Base-by-base conservation (phyloP, 352 stramenopile genomes). In the Globisporangium alternatum region DNA sequence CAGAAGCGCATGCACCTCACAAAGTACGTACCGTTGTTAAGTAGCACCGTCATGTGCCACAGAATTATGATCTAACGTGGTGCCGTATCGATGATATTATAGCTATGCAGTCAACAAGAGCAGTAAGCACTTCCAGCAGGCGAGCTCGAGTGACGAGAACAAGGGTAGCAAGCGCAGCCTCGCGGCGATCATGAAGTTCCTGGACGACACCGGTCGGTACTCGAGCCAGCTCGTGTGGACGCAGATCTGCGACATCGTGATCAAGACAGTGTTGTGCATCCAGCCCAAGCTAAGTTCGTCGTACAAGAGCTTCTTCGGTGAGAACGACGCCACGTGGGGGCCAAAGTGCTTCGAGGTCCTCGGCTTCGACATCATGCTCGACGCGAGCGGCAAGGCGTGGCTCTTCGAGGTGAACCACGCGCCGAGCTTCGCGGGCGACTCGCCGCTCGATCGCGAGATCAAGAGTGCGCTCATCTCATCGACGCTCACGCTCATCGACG, bases 81-180 rank as follows among this genome's bases (percentile, higher is more conserved):
- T 55, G n/a, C 25, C 53, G 4, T 17, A 21, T 54, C 45, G 3
- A 12, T 57, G n/a, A 41, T 22, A 17, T 44, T 21, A 5, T 41
- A 82, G 74, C 62, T 82, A 82, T 43, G 74, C 74, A 6, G 78
- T 82, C 64, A 82, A 82, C 58, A 82, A 82, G 54, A 69, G 64
- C 35, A 76, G 67, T 44, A 79, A 77, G 56, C 30, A 70, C 9
- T 82, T 82, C 43, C 63, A 76, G 43, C 56, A 74, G 43, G 67
- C 70, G 17, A 64, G 33, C 15, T 56, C 52, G 0, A 19, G 33
- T 0, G 64, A 65, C 25, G 74, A 75, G 35, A 72, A 37, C 45
- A 70, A 66, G 17, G 74, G 59, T 0, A 82, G 74, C 51, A 82
- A 82, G 43, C 68, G 74, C 37, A 82, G 74, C 30, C 13, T 82